phyloP scores from a whole-genome alignment of 2,329 filamentous ascomycete species.

The Berkeleyomyces basicola region DNA sequence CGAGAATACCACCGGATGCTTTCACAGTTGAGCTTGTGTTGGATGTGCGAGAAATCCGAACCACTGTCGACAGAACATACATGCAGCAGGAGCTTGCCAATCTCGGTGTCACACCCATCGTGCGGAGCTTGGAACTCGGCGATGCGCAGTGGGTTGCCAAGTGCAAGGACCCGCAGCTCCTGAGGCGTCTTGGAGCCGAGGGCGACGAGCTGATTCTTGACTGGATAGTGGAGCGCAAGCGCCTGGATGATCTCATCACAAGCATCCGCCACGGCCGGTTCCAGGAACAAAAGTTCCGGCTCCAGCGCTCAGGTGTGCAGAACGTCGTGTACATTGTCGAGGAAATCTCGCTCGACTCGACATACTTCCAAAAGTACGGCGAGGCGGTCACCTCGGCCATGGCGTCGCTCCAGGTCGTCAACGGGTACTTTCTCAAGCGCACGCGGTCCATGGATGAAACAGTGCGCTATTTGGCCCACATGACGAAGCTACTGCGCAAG shows the following conservation, averaged over 20 bases:
- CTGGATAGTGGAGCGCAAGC: constrained; percentile 67
- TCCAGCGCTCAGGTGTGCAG: constrained; percentile 53
- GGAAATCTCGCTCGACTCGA: constrained; percentile 45
- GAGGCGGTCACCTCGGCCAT: constrained; percentile 58
- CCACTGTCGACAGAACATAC: constrained; percentile 59
- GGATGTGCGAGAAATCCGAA: constrained; percentile 57
- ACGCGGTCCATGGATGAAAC: constrained; percentile 63
- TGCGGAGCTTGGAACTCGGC: constrained; percentile 53
- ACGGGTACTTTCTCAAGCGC: constrained; percentile 63
- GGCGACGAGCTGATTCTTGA: constrained; percentile 60
- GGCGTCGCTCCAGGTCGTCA: constrained; percentile 60
- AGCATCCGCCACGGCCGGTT: constrained; percentile 74
- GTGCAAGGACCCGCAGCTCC: constrained; percentile 40
- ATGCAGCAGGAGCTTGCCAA: constrained; percentile 56
- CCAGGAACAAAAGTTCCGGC: constrained; percentile 69
- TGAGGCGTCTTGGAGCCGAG: constrained; percentile 40
- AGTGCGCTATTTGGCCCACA: constrained; percentile 54
- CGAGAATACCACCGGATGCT: constrained; percentile 43
- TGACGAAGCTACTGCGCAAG: constrained; percentile 51
- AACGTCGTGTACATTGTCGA: constrained; percentile 69
- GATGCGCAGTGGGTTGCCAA: constrained; percentile 70
- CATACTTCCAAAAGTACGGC: constrained; percentile 38
- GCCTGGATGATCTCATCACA: constrained; percentile 60
- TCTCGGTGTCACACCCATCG: constrained; percentile 46
- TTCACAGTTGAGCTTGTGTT: constrained; percentile 60